Percentiles rank a stretch among this genome's conserved stretches.
phyloP scores from a whole-genome alignment of 1,284 basidiomycete species.

The Laetiporus sulphureus region DNA sequence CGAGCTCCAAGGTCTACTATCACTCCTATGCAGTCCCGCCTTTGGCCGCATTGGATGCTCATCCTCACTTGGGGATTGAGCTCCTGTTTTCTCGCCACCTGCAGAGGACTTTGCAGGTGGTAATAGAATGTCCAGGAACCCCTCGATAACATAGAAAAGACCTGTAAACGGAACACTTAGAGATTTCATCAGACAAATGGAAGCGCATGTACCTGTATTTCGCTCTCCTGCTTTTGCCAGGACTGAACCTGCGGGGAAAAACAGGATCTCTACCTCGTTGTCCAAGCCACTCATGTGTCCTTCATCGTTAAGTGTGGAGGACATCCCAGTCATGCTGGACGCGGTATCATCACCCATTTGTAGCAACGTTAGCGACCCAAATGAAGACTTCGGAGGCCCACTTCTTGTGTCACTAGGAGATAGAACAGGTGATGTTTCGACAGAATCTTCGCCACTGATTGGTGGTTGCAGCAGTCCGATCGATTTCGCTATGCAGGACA shows the following conservation, averaged over 20 bases:
- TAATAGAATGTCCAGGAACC: conserved; percentile 88
- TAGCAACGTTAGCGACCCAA: conserved; percentile 80
- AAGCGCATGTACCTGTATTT: conserved; percentile 58
- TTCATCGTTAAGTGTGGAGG: conserved; percentile 48
- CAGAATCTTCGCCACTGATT: conserved; percentile 56
- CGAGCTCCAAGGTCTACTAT: conserved; percentile 2
- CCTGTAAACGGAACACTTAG: conserved; percentile 44
- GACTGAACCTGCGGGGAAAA: conserved; percentile 82
- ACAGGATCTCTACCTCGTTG: conserved; percentile 94
- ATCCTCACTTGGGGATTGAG: too few species aligned
- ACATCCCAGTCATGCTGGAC: conserved; percentile 61
- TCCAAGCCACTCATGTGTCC: conserved; percentile 76
- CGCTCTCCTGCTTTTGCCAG: conserved; percentile 88
- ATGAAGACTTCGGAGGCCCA: conserved; percentile 66
- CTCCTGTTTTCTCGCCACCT: too few species aligned
- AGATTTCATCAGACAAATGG: not conserved
- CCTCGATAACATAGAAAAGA: conserved; percentile 97
- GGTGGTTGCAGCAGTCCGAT: conserved; percentile 92
- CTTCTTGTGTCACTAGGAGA: conserved; percentile 45
- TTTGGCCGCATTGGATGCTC: too few species aligned
- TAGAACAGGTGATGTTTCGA: conserved; percentile 59
- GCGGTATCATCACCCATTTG: conserved; percentile 60
- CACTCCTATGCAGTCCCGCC: too few species aligned
- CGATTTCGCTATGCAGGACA: conserved; percentile 96
- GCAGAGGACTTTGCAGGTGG: conserved; percentile 43